These are phyloP conservation scores for Verticillium albo-atrum DNA, from an alignment of 2,329 filamentous ascomycete species.

Conservation along the genomic window DNA sequence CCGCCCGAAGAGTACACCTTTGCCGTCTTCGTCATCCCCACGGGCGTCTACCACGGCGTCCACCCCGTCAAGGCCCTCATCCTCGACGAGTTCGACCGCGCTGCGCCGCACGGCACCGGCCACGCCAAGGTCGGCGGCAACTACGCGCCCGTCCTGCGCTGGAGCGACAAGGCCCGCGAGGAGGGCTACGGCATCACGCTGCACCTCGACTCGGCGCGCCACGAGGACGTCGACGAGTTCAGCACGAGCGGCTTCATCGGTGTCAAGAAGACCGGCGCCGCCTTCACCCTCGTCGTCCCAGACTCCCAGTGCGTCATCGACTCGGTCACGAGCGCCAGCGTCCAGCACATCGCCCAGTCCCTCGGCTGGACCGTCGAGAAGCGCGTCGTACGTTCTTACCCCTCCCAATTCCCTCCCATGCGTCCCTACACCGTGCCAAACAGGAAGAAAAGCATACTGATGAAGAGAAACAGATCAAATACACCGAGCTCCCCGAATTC, in stretches of 20 bases:
- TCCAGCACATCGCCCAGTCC: conserved; percentile 68
- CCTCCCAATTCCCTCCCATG: background rate
- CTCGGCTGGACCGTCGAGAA: conserved; percentile 84
- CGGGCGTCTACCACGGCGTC: conserved; percentile 88
- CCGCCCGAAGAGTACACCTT: conserved; percentile 93
- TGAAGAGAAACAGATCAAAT: conserved; percentile 49
- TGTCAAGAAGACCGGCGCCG: conserved; percentile 48
- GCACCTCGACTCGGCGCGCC: conserved; percentile 80
- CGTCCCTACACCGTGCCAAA: background rate
- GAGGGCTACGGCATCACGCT: conserved; percentile 92
- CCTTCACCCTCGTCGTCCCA: conserved; percentile 75
- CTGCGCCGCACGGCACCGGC: conserved; percentile 86
- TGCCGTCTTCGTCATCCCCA: conserved; percentile 83
- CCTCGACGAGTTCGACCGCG: conserved; percentile 87
- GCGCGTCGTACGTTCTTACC: conserved; percentile 48
- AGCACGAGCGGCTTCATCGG: conserved; percentile 93
- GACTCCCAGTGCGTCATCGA: conserved; percentile 85
- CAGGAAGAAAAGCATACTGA: too few relatives aligned
- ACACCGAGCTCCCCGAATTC: conserved; percentile 49
- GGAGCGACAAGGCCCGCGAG: conserved; percentile 74
- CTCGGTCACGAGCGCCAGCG: conserved; percentile 76
- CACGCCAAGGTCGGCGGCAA: conserved; percentile 94
- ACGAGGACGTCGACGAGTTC: conserved; percentile 91
- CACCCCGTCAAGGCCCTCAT: conserved; percentile 85
- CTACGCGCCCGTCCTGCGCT: conserved; percentile 86